phyloP scores from a whole-genome alignment of 345 rosid genomes.

The Pistacia integerrima region DNA sequence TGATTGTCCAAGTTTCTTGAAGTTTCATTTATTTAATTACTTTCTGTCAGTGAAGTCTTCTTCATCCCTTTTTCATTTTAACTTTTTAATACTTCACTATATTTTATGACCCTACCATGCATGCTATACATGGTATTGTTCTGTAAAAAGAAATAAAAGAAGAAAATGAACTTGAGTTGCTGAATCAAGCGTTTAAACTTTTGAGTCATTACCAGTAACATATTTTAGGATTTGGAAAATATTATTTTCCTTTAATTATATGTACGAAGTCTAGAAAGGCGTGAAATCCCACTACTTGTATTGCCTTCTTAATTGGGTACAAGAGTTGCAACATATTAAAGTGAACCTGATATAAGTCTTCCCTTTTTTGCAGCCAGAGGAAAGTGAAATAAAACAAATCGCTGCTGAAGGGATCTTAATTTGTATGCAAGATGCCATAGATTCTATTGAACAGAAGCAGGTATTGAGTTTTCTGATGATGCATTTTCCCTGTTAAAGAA shows the following conservation, averaged over 20 bases:
- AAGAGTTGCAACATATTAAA: background rate
- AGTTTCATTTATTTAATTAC: background rate
- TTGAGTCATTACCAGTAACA: background rate
- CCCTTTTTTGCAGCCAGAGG: conserved; percentile 67
- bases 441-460: conserved; percentile 78
- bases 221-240: background rate
- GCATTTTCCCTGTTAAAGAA: background rate
- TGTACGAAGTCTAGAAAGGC: background rate
- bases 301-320: background rate
- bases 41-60: conserved; percentile 7
- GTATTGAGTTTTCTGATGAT: conserved; percentile 33
- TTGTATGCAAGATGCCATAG: conserved; percentile 89
- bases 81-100: background rate
- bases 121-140: background rate
- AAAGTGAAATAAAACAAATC: conserved; percentile 69
- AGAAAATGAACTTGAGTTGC: background rate
- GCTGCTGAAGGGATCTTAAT: conserved; percentile 88
- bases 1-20: background rate
- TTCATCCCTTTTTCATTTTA: background rate
- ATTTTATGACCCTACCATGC: background rate
- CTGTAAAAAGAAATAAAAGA: background rate
- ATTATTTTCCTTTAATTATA: background rate
- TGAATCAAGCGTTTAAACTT: background rate
- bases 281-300: background rate
- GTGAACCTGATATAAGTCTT: conserved; percentile 21